Base-by-base conservation (phyloP, 2,329 filamentous ascomycete genomes). In the Helminthosporium solani region DNA sequence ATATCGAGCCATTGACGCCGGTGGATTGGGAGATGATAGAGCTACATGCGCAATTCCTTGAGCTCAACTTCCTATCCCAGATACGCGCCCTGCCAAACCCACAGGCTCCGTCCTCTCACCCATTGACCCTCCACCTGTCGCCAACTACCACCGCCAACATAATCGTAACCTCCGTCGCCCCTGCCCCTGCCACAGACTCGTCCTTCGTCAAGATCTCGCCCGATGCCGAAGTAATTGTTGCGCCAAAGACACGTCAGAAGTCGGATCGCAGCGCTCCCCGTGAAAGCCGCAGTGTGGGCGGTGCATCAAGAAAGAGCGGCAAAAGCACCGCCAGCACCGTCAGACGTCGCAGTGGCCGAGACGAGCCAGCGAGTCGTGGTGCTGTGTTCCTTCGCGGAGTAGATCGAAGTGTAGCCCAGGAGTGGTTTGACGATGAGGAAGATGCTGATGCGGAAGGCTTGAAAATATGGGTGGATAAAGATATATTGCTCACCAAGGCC, bases 11-110 rank as follows among this genome's bases (percentile, higher is more conserved):
- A 27, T 73, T 97, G 61, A 97, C 94, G 0, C 84, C 92, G 1
- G 90, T 95, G 47, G 94, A 99, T 67, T 99, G 94, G 94, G 94
- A 99, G 72, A 95, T 97, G 61, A 97, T 99, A 60, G 94, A 99
- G 71, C 77, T 99, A 2, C 94, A 99, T 74, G 94, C 94, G 4
- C 94, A 87, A 14, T 99, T 97, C 64, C 78, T 99, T 40, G 94
- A 99, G 66, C 78, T 96, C 54, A 97, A 99, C 69, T 84, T 99
- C 42, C 78, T 96, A 25, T 88, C 86, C 35, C 94, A 99, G 73
- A 91, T 99, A 58, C 86, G 94, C 60, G 92, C 92, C 15, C 77
- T 99, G 18, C 92, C 92, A 19, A 97, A 96, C 68, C 92, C 92
- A 15, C 75, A 79, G 19, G 67, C 77, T 14, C 74, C 82, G 12